A percentile compares a stretch with the other conserved stretches of the same genome.
phyloP scores from a whole-genome alignment of 306 rosid genomes.

The Lagenaria siceraria region DNA sequence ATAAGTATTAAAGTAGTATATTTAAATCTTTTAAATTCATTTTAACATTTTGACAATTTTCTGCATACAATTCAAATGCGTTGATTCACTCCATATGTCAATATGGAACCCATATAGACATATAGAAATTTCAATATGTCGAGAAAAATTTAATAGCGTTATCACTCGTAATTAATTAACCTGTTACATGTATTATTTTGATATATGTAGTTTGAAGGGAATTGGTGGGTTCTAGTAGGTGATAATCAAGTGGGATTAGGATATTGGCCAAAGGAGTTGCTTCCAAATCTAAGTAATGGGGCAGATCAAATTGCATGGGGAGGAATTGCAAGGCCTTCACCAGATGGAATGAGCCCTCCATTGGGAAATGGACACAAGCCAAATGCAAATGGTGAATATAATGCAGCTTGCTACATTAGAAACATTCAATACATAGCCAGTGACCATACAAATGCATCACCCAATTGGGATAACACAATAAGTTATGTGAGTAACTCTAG shows the following conservation, averaged over 20 bases:
- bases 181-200: neutral
- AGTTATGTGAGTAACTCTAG: neutral
- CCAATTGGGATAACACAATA: neutral
- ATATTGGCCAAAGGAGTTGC: slow-evolving; percentile 18
- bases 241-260: neutral
- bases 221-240: slow-evolving; percentile 14
- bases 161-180: no score
- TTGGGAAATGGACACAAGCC: slow-evolving; percentile 12
- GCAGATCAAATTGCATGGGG: slow-evolving; percentile 12
- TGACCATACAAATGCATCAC: neutral
- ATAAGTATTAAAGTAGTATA: no score
- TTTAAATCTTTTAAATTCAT: no score
- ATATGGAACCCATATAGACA: no score
- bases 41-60: no score
- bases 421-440: neutral
- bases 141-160: no score
- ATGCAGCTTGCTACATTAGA: neutral
- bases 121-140: no score
- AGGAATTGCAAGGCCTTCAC: neutral
- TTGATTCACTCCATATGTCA: no score
- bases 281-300: neutral
- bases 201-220: neutral
- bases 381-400: neutral
- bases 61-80: no score
- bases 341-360: neutral